Base-by-base conservation (phyloP, 2,329 filamentous ascomycete genomes). In the Trichoderma lentiforme region DNA sequence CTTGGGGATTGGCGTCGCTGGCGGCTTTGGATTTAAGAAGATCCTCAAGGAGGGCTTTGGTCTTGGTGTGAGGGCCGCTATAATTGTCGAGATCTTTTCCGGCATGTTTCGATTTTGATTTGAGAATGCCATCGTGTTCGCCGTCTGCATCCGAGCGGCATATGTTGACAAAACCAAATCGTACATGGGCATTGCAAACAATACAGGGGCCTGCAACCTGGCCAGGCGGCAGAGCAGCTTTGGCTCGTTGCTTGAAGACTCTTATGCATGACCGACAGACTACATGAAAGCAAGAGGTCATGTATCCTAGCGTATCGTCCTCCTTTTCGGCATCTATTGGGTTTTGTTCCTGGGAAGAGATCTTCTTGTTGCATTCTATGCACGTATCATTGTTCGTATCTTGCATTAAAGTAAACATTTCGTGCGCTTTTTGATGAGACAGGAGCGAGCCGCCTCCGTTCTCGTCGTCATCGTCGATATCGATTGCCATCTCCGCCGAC, bases 11-110 rank as follows among this genome's bases (percentile, higher is more conserved):
- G 0, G 83, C 83, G 47, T 87, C 86, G 73, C 90, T 93, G 78
- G 91, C 88, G 0, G 85, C 84, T 71, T 90, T 89, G 66, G 90
- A 89, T 65, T 86, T 84, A 1, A 92, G 81, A 8, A 99, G 87
- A 74, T 93, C 90, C n/a, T 91, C 84, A 0, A 99, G 79, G 2
- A 99, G 85, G 2, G 93, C 94, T 71, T 88, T 90, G 0, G 96
- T 97, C 83, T 99, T 99, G 6, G 95, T 97, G 78, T 97, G 94
- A 0, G 95, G 95, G 0, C 95, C 95, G 57, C 87, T 86, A 79
- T 98, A 99, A 36, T 88, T 88, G 28, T 89, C 89, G 12, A 91
- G 84, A 77, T 91, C 92, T 63, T 86, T 87, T 15, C 86, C 83
- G 74, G 71, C 67, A 71, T 76, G 74, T 67, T 77, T 79, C 15